Evolutionary conservation across 495 filamentous ascomycete species (phyloP).

Genomic region (Trichoderma asperelloides): DNA sequence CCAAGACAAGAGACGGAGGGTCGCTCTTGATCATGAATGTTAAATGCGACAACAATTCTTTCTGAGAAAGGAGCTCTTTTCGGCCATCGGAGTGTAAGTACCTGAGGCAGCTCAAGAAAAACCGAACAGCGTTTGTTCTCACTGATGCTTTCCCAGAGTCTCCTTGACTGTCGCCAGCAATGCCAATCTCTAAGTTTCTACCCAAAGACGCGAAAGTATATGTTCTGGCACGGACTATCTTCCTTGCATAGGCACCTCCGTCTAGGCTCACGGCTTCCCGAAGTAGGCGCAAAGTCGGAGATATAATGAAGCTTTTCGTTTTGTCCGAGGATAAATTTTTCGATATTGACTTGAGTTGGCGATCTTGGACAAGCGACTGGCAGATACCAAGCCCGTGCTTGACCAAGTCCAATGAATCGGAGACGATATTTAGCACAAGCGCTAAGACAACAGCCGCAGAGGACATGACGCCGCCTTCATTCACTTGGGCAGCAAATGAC

Average conservation of each 20-base stretch:
- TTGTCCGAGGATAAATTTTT: constrained; percentile 63
- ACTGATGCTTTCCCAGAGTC: constrained; percentile 56
- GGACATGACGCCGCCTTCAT: constrained; percentile 66
- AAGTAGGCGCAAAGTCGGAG: constrained; percentile 69
- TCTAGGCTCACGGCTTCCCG: constrained; percentile 72
- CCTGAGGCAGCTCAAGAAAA: constrained; percentile 63
- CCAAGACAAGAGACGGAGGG: constrained; percentile 55
- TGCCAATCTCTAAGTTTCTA: constrained; percentile 46
- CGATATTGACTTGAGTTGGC: constrained; percentile 62
- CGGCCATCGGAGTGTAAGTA: constrained; percentile 63
- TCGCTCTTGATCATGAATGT: constrained; percentile 65
- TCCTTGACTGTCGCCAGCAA: constrained; percentile 43
- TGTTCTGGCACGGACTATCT: constrained; percentile 58
- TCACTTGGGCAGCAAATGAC: constrained; percentile 61
- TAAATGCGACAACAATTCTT: constrained; percentile 58
- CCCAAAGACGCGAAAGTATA: constrained; percentile 66
- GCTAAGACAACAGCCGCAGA: constrained; percentile 67
- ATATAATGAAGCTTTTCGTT: constrained; percentile 75
- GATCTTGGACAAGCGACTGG: constrained; percentile 61
- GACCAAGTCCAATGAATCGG: constrained; percentile 58
- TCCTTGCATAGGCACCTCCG: constrained; percentile 64
- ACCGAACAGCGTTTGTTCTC: constrained; percentile 65
- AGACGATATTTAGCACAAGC: constrained; percentile 65
- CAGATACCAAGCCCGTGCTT: constrained; percentile 63
- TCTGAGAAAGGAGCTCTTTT: constrained; percentile 63